phyloP scores from a whole-genome alignment of 2,329 filamentous ascomycete species.

The Curvularia hawaiiensis region DNA sequence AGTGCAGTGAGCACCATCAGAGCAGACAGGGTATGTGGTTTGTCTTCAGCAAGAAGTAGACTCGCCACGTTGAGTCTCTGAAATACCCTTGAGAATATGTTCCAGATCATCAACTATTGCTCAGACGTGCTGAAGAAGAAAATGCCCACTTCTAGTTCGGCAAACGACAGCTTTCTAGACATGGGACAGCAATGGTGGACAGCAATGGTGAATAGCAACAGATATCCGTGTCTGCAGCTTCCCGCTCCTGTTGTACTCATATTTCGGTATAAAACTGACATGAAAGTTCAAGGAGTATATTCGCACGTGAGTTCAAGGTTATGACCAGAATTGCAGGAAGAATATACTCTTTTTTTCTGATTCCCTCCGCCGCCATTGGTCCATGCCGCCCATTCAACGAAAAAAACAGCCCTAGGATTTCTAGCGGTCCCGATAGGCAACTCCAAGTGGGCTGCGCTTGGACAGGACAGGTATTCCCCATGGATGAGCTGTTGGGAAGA shows the following conservation, averaged over 20 bases:
- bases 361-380: not conserved
- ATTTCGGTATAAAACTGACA: not conserved
- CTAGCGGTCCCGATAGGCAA: too few species aligned
- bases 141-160: slow-evolving; percentile 22
- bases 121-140: slow-evolving; percentile 39
- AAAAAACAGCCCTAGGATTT: not conserved
- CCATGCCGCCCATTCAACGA: not conserved
- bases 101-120: slow-evolving; percentile 34
- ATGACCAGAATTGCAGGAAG: not conserved
- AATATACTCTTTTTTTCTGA: not conserved
- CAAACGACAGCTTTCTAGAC: slow-evolving; percentile 32
- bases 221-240: too few species aligned
- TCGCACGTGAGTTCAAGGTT: not conserved
- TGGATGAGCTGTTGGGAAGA: too few species aligned
- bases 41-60: not conserved
- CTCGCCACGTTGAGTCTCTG: slow-evolving; percentile 28
- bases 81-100: slow-evolving; percentile 32
- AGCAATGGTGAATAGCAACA: not conserved
- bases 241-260: not conserved
- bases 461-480: too few species aligned
- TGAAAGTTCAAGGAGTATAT: not conserved
- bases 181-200: not conserved
- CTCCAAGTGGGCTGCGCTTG: too few species aligned
- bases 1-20: not conserved
- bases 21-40: not conserved